phyloP scores from a whole-genome alignment of 2,329 filamentous ascomycete genomes.

The Diaporthe vaccinii region DNA sequence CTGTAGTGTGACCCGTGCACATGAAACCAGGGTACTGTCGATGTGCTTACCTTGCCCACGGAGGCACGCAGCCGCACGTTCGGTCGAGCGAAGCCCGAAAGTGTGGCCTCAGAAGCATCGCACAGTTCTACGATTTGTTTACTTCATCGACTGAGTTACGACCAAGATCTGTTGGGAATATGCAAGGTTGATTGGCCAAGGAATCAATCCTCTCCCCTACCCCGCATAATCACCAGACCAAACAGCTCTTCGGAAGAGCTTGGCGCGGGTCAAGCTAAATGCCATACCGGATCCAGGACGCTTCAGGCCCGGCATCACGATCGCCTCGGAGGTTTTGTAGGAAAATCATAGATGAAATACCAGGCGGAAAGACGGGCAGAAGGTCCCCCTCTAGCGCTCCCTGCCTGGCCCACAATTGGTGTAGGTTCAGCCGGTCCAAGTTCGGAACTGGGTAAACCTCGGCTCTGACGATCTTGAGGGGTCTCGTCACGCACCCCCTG shows the following conservation, averaged over 20 bases:
- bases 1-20: neutral
- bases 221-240: neutral
- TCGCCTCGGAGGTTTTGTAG: neutral
- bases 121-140: neutral
- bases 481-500: slow-evolving; percentile 3
- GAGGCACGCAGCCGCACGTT: neutral
- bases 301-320: slow-evolving; percentile 16
- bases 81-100: neutral
- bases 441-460: slow-evolving; percentile 40
- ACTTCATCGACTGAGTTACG: neutral
- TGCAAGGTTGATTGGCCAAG: slow-evolving; percentile 27
- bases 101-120: no score
- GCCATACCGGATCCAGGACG: neutral
- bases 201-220: slow-evolving; percentile 8
- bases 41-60: neutral
- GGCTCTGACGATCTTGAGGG: slow-evolving; percentile 32
- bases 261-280: neutral
- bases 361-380: slow-evolving; percentile 33
- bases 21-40: neutral
- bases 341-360: slow-evolving; percentile 4
- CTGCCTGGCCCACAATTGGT: neutral
- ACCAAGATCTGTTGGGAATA: neutral
- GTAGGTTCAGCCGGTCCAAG: slow-evolving; percentile 34
- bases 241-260: neutral
- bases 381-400: slow-evolving; percentile 35